Evolutionary conservation across 495 filamentous ascomycete species (phyloP).

Genomic region (Pseudotulostoma volvatum): DNA sequence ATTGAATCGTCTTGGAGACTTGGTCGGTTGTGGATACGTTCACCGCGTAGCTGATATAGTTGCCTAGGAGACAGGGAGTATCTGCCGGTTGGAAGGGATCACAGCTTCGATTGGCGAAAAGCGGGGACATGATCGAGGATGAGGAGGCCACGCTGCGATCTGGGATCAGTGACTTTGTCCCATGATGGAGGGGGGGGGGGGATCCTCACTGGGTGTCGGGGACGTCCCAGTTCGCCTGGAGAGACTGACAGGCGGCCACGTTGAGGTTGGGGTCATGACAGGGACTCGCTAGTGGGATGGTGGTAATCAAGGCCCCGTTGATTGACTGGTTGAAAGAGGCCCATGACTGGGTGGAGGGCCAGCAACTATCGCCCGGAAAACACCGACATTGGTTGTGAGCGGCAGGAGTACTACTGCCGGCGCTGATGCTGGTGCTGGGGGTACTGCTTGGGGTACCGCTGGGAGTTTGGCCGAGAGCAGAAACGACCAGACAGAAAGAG

Average conservation of each 20-base stretch:
- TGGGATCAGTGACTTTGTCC: conserved; percentile 1
- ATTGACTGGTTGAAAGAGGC: conserved; percentile 24
- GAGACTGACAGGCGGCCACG: conserved; percentile 11
- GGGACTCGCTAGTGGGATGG: conserved; percentile 24
- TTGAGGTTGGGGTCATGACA: conserved; percentile 31
- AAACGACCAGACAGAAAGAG: too few species aligned
- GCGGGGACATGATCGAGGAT: conserved; percentile 28
- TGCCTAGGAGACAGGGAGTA: conserved; percentile 39
- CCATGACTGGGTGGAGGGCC: conserved; percentile 30
- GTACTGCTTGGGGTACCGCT: conserved; percentile 1
- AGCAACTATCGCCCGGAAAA: conserved; percentile 26
- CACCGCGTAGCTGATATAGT: conserved; percentile 37
- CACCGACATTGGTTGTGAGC: conserved; percentile 10
- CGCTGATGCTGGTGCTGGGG: too few species aligned
- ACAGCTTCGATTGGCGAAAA: conserved; percentile 33
- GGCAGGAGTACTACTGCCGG: neutral
- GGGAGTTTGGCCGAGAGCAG: conserved; percentile 3
- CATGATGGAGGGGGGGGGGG: neutral
- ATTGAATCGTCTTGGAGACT: conserved; percentile 23
- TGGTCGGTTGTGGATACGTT: conserved; percentile 19
- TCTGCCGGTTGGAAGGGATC: conserved; percentile 35
- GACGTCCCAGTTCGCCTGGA: conserved; percentile 15
- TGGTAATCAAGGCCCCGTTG: conserved; percentile 27
- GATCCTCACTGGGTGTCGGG: conserved; percentile 18
- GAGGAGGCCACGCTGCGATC: conserved; percentile 17